A percentile compares a stretch with the other conserved stretches of the same genome.
phyloP scores from a whole-genome alignment of 179 eudicot genomes.

The Gypsophila paniculata region DNA sequence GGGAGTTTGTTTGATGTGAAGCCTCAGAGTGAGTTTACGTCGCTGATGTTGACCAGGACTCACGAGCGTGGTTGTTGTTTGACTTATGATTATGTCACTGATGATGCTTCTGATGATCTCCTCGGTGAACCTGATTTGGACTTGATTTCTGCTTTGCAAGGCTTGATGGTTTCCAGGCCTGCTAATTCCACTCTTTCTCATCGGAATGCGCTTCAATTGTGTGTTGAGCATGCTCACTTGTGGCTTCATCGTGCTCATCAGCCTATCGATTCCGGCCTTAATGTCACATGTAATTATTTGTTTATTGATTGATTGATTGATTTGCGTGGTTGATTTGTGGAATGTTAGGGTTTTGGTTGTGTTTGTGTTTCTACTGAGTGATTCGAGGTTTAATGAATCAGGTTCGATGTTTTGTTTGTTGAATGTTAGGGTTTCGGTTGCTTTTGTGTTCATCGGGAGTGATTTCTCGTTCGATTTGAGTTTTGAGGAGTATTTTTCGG shows the following conservation, averaged over 20 bases:
- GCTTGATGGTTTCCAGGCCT: constrained; percentile 48
- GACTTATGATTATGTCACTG: constrained; percentile 77
- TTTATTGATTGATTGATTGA: background rate
- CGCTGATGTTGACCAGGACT: constrained; percentile 51
- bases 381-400: too few relatives aligned
- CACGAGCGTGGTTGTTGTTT: constrained; percentile 87
- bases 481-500: too few relatives aligned
- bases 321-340: background rate
- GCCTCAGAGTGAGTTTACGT: constrained; percentile 50
- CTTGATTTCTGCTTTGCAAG: constrained; percentile 55
- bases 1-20: constrained; percentile 71
- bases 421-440: background rate
- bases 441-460: background rate
- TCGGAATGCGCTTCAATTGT: constrained; percentile 54
- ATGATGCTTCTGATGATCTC: constrained; percentile 60
- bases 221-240: constrained; percentile 58
- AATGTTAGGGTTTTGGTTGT: background rate
- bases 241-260: constrained; percentile 61
- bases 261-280: constrained; percentile 40
- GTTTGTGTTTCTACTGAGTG: too few relatives aligned
- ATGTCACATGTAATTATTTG: constrained; percentile 48
- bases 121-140: constrained; percentile 77
- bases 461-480: too few relatives aligned
- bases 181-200: constrained; percentile 59
- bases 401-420: background rate